Base-by-base conservation (phyloP, 768 basidiomycete genomes). In the Panus rudis region DNA sequence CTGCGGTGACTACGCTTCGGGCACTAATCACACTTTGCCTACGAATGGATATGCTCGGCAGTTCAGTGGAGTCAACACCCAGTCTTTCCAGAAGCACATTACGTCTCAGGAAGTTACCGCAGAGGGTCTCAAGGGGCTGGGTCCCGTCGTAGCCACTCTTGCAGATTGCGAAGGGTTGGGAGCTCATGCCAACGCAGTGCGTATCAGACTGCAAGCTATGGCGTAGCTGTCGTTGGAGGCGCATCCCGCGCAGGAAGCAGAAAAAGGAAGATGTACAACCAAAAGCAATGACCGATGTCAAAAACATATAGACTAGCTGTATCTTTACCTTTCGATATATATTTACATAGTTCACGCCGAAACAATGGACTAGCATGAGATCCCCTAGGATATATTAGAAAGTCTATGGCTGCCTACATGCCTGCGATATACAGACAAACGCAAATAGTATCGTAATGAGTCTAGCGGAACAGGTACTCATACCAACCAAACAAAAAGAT, bases 51-150 rank as follows among this genome's bases (percentile, higher is more conserved):
- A 92, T 62, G 96, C 96, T 19, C 81, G 91, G 39, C 96, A 98
- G 61, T 99, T 93, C 70, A 96, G 92, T 52, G 96, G 96, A 4
- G 96, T 99, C 52, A 97, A 94, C 68, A 97, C 94, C 1, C 70
- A 78, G 7, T 92, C 92, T 2, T 99, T 98, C 84, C 93, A 97
- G 61, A 99, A 99, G 64, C 87, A 98, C 62, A 97, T 98, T 54
- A 99, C 96, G 12, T 92, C 91, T 4, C 96, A 98, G 61, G 87
- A 96, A 60, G 77, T 98, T 19, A 86, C 92, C 8, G 62, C 70
- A 14, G 78, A 73, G 5, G 96, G 96, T 13, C 69, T 99, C 43
- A 70, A 71, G 52, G 67, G 53, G 11, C 71, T 99, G 24, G 96
- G 96, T 3, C 96, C 96, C 10, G 67, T 84, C 11, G 94, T 98